Evolutionary conservation across 1,284 basidiomycete species (phyloP).

Genomic region (Boletus semigastroideus): DNA sequence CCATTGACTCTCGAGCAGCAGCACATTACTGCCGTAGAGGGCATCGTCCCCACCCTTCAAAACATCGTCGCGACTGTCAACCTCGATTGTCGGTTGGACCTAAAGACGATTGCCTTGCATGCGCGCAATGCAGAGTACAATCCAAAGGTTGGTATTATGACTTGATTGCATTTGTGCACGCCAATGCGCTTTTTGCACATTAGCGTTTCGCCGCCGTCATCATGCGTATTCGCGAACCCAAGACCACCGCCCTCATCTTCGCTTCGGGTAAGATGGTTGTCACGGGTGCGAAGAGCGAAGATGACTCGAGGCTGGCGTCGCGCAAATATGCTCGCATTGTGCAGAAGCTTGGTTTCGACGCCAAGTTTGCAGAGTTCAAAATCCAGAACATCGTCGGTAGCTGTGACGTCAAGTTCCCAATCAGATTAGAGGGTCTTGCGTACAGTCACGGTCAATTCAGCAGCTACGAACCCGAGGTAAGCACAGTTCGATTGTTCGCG

Average conservation of each 20-base stretch:
- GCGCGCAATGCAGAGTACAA: slow-evolving; percentile 99
- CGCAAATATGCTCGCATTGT: slow-evolving; percentile 99
- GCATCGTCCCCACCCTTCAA: slow-evolving; percentile 92
- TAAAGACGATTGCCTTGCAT: slow-evolving; percentile 98
- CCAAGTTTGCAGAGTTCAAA: slow-evolving; percentile 99
- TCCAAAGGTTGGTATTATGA: slow-evolving; percentile 87
- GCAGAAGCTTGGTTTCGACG: slow-evolving; percentile 99
- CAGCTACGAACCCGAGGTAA: slow-evolving; percentile 94
- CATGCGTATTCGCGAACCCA: slow-evolving; percentile 99
- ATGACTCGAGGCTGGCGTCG: slow-evolving; percentile 94
- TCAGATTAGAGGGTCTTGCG: slow-evolving; percentile 95
- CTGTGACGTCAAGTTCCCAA: slow-evolving; percentile 99
- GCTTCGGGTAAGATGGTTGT: slow-evolving; percentile 99
- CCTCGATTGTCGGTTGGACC: slow-evolving; percentile 92
- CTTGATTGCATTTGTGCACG: slow-evolving; percentile 47
- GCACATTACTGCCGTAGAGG: slow-evolving; percentile 92
- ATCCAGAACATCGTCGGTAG: slow-evolving; percentile 99
- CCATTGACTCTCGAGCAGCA: slow-evolving; percentile 83
- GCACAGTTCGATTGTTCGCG: slow-evolving; percentile 25
- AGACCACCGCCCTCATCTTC: slow-evolving; percentile 99
- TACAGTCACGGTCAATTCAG: slow-evolving; percentile 99
- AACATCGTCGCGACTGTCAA: slow-evolving; percentile 99
- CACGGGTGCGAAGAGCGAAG: slow-evolving; percentile 98
- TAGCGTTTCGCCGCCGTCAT: slow-evolving; percentile 99
- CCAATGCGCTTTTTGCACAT: slow-evolving; percentile 57